phyloP scores from a whole-genome alignment of 73 alveolate species.

The Stentor coeruleus region DNA sequence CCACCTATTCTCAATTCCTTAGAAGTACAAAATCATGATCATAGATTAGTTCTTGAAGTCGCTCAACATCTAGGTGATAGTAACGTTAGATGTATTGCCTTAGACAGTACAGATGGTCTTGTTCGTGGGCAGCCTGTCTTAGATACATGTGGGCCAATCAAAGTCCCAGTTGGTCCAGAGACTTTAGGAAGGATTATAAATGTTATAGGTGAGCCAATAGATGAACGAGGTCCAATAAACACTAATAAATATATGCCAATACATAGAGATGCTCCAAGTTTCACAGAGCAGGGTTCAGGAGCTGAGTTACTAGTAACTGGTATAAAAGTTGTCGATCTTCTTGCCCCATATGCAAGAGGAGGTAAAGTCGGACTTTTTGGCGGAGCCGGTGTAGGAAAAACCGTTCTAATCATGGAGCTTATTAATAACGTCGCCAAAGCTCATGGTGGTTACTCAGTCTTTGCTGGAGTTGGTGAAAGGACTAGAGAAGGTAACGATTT shows the following conservation, averaged over 20 bases:
- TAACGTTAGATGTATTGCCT: conserved; percentile 95
- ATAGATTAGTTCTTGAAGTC: conserved; percentile 90
- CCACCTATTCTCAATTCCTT: conserved; percentile 96
- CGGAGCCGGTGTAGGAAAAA: conserved; percentile 99
- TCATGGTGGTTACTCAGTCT: conserved; percentile 96
- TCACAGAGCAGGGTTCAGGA: conserved; percentile 85
- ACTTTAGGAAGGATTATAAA: conserved; percentile 93
- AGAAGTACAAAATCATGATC: conserved; percentile 77
- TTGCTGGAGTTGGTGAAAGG: conserved; percentile 97
- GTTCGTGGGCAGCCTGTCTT: conserved; percentile 88
- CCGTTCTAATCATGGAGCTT: conserved; percentile 96
- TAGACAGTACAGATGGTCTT: conserved; percentile 97
- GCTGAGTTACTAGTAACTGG: conserved; percentile 92
- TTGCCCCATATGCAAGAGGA: conserved; percentile 98
- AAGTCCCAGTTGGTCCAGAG: conserved; percentile 96
- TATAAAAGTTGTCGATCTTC: conserved; percentile 91
- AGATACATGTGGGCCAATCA: conserved; percentile 89
- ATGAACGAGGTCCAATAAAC: conserved; percentile 86
- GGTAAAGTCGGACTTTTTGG: conserved; percentile 92
- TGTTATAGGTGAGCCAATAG: conserved; percentile 97
- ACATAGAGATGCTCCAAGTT: conserved; percentile 95
- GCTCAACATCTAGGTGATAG: conserved; percentile 93
- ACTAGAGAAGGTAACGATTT: conserved; percentile 91
- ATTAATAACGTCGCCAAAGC: conserved; percentile 93
- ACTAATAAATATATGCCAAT: conserved; percentile 73